Evolutionary conservation across 177 flowering plant genomes (phyloP), one percentile per base, ranked within the genome.

Genomic region (Vitis hybrid): DNA sequence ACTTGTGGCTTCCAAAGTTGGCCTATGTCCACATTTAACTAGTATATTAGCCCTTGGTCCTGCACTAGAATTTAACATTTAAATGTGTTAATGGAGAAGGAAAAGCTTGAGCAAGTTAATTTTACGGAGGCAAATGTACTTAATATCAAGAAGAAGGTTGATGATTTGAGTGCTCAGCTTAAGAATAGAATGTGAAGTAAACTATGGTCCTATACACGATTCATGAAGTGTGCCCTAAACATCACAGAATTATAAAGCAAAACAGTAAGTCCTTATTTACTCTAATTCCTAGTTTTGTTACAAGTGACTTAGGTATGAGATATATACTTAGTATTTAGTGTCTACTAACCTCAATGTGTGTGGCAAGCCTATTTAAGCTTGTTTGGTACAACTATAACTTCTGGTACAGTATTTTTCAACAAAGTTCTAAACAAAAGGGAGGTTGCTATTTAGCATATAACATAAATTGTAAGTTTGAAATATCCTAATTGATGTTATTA

Each of bases 91-190:
- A 65, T 92, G 99, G 82, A 77, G 21, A 92, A 77, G 88, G 86
- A 75, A 70, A 88, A 86, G 62, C 79, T 91, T 10, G 83, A 86
- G 78, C 95, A 90, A 76, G 74, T 92, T 66, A 83, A 85, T 70
- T 72, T 52, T 46, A 85, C 87, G 41, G 97, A 90, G 81, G 86
- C 84, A 70, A 90, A 88, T 55, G 77, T 91, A 50, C 64, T 17
- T 64, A 86, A 76, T 69, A 83, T 96, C 75, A 85, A 86, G 71
- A 78, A 91, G 76, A 91, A 84, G 77, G 82, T 84, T 76, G 88
- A 87, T 79, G 87, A 89, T 75, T 88, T 90, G 41, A 82, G 81
- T 48, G 15, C 54, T 62, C 86, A 86, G 82, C 84, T 94, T 49
- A 70, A 71, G 71, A 86, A 83, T 24, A 73, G 84, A 86, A 73